A percentile compares a stretch with the other conserved stretches of the same genome.
phyloP scores from a whole-genome alignment of 164 flowering plant species.

The Cinnamomum micranthum region DNA sequence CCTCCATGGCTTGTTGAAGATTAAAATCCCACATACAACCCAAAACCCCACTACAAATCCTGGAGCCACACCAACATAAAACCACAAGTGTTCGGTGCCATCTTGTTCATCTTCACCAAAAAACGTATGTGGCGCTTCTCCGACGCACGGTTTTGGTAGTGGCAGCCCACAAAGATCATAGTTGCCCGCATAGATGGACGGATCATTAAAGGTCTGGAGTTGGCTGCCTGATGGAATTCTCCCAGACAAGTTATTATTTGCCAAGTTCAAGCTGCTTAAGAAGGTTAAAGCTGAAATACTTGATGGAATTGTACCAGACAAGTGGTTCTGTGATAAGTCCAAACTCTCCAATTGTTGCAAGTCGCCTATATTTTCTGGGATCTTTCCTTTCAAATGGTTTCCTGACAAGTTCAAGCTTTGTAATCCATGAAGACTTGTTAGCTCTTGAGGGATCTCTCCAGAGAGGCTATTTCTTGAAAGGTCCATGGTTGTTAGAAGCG shows the following conservation, averaged over 20 bases:
- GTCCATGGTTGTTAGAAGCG: too few relatives aligned
- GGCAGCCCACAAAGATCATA: constrained; percentile 12
- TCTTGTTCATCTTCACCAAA: background rate
- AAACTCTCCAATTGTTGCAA: too few relatives aligned
- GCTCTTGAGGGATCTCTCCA: too few relatives aligned
- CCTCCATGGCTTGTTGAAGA: constrained; percentile 11
- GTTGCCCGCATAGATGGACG: constrained; percentile 7
- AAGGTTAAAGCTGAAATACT: too few relatives aligned
- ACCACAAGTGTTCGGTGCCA: background rate
- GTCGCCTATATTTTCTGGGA: too few relatives aligned
- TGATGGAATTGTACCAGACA: too few relatives aligned
- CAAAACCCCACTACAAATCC: constrained; percentile 17
- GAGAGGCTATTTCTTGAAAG: too few relatives aligned
- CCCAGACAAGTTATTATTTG: constrained; percentile 7
- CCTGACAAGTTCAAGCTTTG: too few relatives aligned
- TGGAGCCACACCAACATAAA: background rate
- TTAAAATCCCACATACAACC: background rate
- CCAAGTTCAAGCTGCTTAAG: background rate
- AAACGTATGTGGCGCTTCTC: background rate
- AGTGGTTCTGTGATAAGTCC: too few relatives aligned
- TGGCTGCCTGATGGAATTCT: background rate
- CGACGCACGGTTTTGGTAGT: background rate
- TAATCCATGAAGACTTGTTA: too few relatives aligned
- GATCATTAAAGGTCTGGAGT: background rate
- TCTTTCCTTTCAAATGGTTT: too few relatives aligned